Conservation (phyloP, 257 asterid genomes). For the Orobanche coerulescens region DNA sequence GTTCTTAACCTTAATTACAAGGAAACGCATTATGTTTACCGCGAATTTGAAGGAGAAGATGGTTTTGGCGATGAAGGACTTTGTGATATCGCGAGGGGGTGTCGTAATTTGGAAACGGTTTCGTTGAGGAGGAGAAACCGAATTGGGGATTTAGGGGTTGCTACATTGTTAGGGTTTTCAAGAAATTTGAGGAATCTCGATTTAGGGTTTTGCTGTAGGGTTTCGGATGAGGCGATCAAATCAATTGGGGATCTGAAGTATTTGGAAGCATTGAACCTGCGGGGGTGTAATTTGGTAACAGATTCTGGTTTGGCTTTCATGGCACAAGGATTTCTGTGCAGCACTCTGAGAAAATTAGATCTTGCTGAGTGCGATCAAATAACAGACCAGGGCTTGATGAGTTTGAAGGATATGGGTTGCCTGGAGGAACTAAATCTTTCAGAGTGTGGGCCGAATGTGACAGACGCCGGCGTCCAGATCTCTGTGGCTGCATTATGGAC, state of each 20-base stretch:
- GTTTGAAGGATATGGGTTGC: slow-evolving; percentile 20
- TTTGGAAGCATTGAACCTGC: slow-evolving; percentile 24
- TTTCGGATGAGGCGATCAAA: slow-evolving; percentile 24
- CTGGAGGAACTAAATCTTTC: slow-evolving; percentile 25
- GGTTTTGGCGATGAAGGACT: slow-evolving; percentile 25
- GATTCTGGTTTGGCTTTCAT: slow-evolving; percentile 23
- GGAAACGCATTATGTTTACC: neutral
- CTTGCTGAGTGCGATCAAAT: slow-evolving; percentile 33
- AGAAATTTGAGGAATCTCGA: slow-evolving; percentile 24
- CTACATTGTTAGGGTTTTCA: slow-evolving; percentile 14
- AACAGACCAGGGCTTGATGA: slow-evolving; percentile 18
- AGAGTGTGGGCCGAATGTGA: slow-evolving; percentile 26
- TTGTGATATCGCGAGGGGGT: slow-evolving; percentile 12
- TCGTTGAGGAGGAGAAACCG: slow-evolving; percentile 20
- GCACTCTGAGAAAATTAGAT: slow-evolving; percentile 15
- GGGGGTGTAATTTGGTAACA: slow-evolving; percentile 25
- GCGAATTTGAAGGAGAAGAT: neutral
- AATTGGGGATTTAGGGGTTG: slow-evolving; percentile 24
- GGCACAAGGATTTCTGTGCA: slow-evolving; percentile 13
- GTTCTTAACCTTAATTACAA: slow-evolving; percentile 20
- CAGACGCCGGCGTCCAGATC: slow-evolving; percentile 12
- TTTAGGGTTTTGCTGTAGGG: slow-evolving; percentile 22
- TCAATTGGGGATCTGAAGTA: slow-evolving; percentile 16
- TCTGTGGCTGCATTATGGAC: slow-evolving; percentile 11
- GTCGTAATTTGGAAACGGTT: slow-evolving; percentile 13